Conservation (phyloP, 2,329 filamentous ascomycete species). For the Neofusicoccum umdonicola region DNA sequence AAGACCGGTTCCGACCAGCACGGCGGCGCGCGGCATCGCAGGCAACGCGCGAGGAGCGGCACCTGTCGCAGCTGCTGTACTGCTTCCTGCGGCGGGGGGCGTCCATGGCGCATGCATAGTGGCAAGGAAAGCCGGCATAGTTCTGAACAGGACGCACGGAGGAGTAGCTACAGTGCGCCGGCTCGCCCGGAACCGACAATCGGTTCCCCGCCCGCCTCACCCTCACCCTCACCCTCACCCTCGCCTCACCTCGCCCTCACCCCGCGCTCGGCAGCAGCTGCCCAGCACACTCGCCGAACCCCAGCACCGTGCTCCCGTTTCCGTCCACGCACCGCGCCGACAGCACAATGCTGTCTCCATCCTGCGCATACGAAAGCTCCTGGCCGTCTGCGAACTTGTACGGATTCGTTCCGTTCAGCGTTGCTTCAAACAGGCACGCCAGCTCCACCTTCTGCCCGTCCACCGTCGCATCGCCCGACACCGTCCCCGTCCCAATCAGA, state of each 20-base stretch:
- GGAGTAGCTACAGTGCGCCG: no score
- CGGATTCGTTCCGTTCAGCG: slow-evolving; percentile 35
- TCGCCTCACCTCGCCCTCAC: neutral
- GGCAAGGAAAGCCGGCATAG: no score
- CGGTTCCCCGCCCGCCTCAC: no score
- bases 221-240: neutral
- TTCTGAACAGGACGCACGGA: no score
- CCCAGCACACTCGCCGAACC: slow-evolving; percentile 42
- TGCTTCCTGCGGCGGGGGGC: neutral
- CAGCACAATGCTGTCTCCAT: slow-evolving; percentile 42
- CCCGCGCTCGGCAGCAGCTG: slow-evolving; percentile 27
- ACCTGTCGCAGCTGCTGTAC: neutral
- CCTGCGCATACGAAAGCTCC: slow-evolving; percentile 39
- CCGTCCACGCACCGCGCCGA: slow-evolving; percentile 32
- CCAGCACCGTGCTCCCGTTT: slow-evolving; percentile 32
- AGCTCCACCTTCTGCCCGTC: slow-evolving; percentile 27
- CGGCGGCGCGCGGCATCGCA: neutral
- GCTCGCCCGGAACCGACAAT: no score
- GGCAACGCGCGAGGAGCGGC: neutral
- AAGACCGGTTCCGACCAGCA: neutral
- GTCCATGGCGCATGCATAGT: neutral
- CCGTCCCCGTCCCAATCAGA: slow-evolving; percentile 45
- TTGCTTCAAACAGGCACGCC: slow-evolving; percentile 41
- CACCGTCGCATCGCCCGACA: slow-evolving; percentile 40
- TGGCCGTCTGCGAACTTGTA: slow-evolving; percentile 29